Conservation (phyloP, 164 flowering plant species). For the Macadamia tetraphylla region DNA sequence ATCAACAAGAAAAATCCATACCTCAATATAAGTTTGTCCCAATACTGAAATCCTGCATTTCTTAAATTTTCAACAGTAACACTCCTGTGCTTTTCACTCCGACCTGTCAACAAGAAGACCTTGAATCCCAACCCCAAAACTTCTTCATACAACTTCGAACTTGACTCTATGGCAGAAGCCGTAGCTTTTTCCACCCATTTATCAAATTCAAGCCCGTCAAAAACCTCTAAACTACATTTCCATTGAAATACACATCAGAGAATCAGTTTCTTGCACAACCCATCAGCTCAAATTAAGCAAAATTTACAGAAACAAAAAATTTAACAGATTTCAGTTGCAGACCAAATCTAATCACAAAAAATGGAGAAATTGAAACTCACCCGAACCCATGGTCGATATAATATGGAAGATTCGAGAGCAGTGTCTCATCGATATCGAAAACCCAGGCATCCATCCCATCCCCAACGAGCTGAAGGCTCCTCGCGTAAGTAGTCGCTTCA, state of each 20-base stretch:
- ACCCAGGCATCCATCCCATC: constrained; percentile 88
- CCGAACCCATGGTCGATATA: constrained; percentile 72
- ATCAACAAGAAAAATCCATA: constrained; percentile 16
- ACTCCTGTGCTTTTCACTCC: constrained; percentile 61
- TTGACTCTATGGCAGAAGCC: constrained; percentile 63
- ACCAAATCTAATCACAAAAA: background rate
- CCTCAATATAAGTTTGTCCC: constrained; percentile 92
- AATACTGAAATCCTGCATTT: constrained; percentile 61
- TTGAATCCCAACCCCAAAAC: constrained; percentile 60
- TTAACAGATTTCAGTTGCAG: background rate
- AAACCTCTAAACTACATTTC: constrained; percentile 57
- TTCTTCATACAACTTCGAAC: constrained; percentile 74
- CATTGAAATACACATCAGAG: constrained; percentile 4
- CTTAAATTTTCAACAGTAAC: constrained; percentile 65
- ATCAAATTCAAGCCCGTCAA: constrained; percentile 55
- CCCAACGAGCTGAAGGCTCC: constrained; percentile 32
- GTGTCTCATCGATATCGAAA: constrained; percentile 87
- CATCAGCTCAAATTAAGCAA: background rate
- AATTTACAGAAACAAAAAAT: background rate
- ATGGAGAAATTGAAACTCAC: constrained; percentile 22
- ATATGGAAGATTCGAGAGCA: constrained; percentile 85
- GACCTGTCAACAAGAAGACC: constrained; percentile 78
- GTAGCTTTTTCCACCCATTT: constrained; percentile 72
- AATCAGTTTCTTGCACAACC: background rate
- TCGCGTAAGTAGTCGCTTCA: constrained; percentile 58